Evolutionary conservation across 768 basidiomycete genomes (phyloP).

Genomic region (Podaxis pistillaris): DNA sequence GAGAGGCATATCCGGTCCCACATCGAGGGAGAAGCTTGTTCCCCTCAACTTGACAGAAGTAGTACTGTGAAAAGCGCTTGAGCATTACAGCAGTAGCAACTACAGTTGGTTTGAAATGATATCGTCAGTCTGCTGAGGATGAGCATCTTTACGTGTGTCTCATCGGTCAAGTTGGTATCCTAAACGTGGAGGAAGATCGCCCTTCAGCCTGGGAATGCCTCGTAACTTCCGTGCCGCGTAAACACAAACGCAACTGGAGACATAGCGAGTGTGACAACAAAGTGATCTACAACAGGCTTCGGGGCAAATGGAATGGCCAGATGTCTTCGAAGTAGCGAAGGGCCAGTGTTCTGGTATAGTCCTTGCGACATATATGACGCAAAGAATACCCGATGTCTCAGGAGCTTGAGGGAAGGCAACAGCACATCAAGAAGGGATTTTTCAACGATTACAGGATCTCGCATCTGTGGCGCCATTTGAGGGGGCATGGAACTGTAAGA

Average conservation of each 20-base stretch:
- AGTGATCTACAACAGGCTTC: not conserved
- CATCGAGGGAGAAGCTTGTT: not conserved
- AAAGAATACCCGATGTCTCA: not conserved
- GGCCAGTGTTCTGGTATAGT: no score
- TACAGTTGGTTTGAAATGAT: constrained; percentile 13
- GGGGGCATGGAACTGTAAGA: no score
- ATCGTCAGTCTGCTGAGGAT: not conserved
- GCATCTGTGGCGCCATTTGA: no score
- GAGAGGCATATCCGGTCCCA: not conserved
- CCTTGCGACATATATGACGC: not conserved
- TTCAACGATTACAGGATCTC: no score
- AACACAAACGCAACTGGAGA: not conserved
- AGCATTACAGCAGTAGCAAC: constrained; percentile 18
- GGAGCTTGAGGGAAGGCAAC: not conserved
- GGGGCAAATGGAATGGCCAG: not conserved
- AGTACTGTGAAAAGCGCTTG: not conserved
- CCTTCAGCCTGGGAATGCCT: not conserved
- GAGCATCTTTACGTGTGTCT: constrained; percentile 34
- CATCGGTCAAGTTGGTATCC: constrained; percentile 26
- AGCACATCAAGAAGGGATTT: not conserved
- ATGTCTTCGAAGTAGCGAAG: not conserved
- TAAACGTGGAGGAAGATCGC: constrained; percentile 34
- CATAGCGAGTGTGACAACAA: not conserved
- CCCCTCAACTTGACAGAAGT: not conserved
- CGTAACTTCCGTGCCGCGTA: not conserved